phyloP scores from a whole-genome alignment of 441 rosid genomes.

The Biscutella laevigata region DNA sequence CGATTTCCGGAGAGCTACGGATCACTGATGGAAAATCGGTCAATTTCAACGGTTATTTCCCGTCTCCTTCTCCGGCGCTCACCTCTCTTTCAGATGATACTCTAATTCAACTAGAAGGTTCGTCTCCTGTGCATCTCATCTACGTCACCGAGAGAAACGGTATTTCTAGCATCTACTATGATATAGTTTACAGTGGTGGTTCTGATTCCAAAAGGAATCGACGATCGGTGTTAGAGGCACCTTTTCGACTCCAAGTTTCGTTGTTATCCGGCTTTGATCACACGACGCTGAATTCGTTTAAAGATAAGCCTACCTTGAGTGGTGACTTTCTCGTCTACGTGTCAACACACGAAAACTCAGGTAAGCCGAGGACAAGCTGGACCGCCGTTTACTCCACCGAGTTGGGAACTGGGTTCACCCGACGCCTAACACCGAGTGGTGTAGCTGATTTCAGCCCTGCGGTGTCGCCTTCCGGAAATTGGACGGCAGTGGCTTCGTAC shows the following conservation, averaged over 20 bases:
- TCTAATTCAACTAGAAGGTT: slow-evolving; percentile 12
- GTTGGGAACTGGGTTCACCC: slow-evolving; percentile 52
- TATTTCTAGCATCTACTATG: slow-evolving; percentile 49
- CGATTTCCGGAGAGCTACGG: slow-evolving; percentile 32
- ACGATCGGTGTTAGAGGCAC: slow-evolving; percentile 37
- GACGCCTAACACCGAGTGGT: slow-evolving; percentile 54
- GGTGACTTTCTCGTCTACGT: slow-evolving; percentile 58
- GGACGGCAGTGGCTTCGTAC: slow-evolving; percentile 75
- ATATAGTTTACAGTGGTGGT: slow-evolving; percentile 25
- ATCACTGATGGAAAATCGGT: slow-evolving; percentile 67
- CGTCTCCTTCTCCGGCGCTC: slow-evolving; percentile 38
- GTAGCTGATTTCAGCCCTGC: slow-evolving; percentile 85
- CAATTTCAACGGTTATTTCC: slow-evolving; percentile 78
- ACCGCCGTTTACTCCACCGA: slow-evolving; percentile 72
- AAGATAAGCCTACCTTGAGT: slow-evolving; percentile 57
- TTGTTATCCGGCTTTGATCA: slow-evolving; percentile 26
- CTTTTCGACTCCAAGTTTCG: slow-evolving; percentile 44
- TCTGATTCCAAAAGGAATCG: slow-evolving; percentile 22
- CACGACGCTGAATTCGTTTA: slow-evolving; percentile 44
- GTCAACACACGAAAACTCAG: slow-evolving; percentile 66
- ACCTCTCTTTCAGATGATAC: slow-evolving; percentile 32
- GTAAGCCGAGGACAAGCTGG: slow-evolving; percentile 66
- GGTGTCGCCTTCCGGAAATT: slow-evolving; percentile 63
- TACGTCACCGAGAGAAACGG: slow-evolving; percentile 77
- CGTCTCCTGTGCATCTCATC: slow-evolving; percentile 38